phyloP scores from a whole-genome alignment of 140 eudicot species.

The Anethum foeniculum region DNA sequence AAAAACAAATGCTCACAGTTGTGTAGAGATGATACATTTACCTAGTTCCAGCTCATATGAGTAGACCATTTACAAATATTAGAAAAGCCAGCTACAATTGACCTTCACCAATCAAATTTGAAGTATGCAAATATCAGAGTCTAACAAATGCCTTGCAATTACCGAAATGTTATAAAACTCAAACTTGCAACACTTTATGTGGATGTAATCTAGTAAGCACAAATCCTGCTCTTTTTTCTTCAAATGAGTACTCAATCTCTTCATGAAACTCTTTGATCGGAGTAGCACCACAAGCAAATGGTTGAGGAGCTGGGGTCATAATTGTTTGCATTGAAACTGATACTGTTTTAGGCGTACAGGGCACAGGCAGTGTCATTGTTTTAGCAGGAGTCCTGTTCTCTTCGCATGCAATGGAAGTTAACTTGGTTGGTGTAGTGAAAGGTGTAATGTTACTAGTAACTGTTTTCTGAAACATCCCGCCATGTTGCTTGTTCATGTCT shows the following conservation, averaged over 20 bases:
- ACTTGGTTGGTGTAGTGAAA: constrained; percentile 59
- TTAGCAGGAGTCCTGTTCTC: constrained; percentile 67
- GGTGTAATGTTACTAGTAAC: constrained; percentile 35
- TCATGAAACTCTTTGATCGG: not conserved
- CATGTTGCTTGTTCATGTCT: constrained; percentile 46
- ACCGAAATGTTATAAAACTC: constrained; percentile 4
- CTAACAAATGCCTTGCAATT: not conserved
- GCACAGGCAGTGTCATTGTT: constrained; percentile 36
- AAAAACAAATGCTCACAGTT: not conserved
- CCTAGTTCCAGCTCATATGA: not conserved
- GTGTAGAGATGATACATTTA: not conserved
- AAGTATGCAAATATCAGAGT: not conserved
- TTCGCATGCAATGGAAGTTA: constrained; percentile 24
- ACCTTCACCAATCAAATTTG: not conserved
- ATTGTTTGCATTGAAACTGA: constrained; percentile 10
- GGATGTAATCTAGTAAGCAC: constrained; percentile 37
- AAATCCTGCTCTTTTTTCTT: constrained; percentile 81
- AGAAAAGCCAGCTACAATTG: constrained; percentile 10
- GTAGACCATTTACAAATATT: constrained; percentile 9
- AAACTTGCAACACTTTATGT: constrained; percentile 31
- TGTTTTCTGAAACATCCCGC: constrained; percentile 37
- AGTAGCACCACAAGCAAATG: constrained; percentile 4
- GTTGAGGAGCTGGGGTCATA: constrained; percentile 15
- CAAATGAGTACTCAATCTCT: constrained; percentile 51
- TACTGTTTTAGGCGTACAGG: constrained; percentile 53